Conservation (phyloP, 2,329 filamentous ascomycete genomes). For the Seiridium cupressi region DNA sequence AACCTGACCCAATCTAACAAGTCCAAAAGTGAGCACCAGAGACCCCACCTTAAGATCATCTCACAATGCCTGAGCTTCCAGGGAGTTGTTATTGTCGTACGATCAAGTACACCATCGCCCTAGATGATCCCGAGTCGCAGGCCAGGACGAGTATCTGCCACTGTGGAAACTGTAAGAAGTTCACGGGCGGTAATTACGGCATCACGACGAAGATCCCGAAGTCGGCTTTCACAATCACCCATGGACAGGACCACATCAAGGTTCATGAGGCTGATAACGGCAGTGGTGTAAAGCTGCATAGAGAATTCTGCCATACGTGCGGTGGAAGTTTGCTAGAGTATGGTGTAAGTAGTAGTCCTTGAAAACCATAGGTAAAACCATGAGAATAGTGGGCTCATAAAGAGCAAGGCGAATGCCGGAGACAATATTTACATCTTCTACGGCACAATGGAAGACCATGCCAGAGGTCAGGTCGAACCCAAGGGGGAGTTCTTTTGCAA, state of each 20-base stretch:
- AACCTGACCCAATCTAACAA: too few relatives aligned
- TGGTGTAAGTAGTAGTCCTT: conserved; percentile 33
- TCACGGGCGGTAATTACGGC: conserved; percentile 49
- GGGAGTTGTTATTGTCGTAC: conserved; percentile 44
- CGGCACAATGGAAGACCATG: conserved; percentile 26
- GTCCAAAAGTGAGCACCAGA: too few relatives aligned
- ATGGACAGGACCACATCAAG: conserved; percentile 31
- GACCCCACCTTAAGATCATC: not conserved
- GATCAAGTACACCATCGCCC: conserved; percentile 42
- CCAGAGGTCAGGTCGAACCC: conserved; percentile 23
- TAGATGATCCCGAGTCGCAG: conserved; percentile 38
- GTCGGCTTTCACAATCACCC: conserved; percentile 37
- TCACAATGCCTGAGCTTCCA: conserved; percentile 26
- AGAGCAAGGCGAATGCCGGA: conserved; percentile 19
- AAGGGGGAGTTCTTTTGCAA: conserved; percentile 29
- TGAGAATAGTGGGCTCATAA: not conserved
- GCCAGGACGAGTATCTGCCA: conserved; percentile 52
- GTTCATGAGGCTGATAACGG: conserved; percentile 49
- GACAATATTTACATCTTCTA: conserved; percentile 28
- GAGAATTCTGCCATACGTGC: conserved; percentile 52
- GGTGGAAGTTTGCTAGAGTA: conserved; percentile 51
- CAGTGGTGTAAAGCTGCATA: conserved; percentile 40
- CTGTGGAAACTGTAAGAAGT: conserved; percentile 53
- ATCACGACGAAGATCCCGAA: conserved; percentile 49
- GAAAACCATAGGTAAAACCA: not conserved